These are phyloP conservation scores for Arabidopsis hybrid DNA, from an alignment of 441 rosid species.

Conservation along the genomic window DNA sequence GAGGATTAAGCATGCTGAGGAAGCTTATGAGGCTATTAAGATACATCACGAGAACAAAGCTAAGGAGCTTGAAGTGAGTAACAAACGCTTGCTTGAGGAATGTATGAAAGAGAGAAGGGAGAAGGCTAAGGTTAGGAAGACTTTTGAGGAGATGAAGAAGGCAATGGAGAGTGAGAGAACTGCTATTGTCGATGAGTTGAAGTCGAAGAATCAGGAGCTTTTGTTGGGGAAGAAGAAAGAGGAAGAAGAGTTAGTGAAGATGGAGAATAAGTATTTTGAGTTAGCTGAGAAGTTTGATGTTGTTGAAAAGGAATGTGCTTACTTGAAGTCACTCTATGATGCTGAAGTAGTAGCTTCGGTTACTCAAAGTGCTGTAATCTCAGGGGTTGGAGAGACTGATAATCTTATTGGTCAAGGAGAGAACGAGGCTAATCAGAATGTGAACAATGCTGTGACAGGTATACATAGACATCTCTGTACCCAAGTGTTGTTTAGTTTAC, in stretches of 20 bases:
- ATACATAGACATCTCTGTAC: background rate
- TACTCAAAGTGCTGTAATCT: background rate
- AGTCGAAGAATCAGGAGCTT: conserved; percentile 32
- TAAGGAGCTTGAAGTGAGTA: background rate
- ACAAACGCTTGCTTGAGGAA: background rate
- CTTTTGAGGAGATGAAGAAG: conserved; percentile 35
- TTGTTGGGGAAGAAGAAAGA: conserved; percentile 30
- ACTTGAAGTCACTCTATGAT: conserved; percentile 10
- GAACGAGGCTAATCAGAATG: background rate
- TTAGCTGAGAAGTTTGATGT: conserved; percentile 27
- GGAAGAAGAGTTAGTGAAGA: conserved; percentile 18
- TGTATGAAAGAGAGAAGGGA: conserved; percentile 25
- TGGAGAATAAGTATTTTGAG: conserved; percentile 30
- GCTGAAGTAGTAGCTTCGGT: conserved; percentile 10
- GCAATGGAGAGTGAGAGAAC: conserved; percentile 7
- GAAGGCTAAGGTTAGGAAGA: conserved; percentile 24
- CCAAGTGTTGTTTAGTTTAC: conserved; percentile 14
- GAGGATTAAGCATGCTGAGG: conserved; percentile 6
- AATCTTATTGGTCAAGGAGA: background rate
- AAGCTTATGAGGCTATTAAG: conserved; percentile 24
- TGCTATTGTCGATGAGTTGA: conserved; percentile 15
- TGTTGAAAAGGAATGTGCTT: conserved; percentile 33
- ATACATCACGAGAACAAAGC: conserved; percentile 12
- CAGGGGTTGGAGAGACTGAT: conserved; percentile 3
- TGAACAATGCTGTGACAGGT: conserved; percentile 16